Evolutionary conservation across 2,329 filamentous ascomycete genomes (phyloP).

Genomic region (Leptosphaerulina australis): DNA sequence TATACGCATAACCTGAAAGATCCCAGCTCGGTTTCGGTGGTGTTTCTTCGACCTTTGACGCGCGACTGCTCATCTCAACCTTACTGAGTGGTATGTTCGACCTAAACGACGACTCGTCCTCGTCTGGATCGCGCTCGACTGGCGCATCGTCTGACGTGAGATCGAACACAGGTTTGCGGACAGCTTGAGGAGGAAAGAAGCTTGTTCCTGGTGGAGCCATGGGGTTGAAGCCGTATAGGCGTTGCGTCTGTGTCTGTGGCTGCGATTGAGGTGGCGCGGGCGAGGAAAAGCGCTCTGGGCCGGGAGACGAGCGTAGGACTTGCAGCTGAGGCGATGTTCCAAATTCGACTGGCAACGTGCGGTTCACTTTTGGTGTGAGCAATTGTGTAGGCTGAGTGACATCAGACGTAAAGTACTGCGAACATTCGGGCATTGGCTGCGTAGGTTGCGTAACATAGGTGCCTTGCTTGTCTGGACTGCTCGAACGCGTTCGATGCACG

Average conservation of each 20-base stretch:
- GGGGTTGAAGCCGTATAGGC: conserved; percentile 65
- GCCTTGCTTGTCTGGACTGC: conserved; percentile 58
- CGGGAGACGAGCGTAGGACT: conserved; percentile 87
- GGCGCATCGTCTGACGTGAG: conserved; percentile 55
- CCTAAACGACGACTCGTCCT: conserved; percentile 48
- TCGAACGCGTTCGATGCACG: conserved; percentile 28
- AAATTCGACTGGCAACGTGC: conserved; percentile 27
- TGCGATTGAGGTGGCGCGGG: conserved; percentile 37
- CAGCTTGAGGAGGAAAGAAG: conserved; percentile 58
- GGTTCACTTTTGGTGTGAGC: conserved; percentile 51
- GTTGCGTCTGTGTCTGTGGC: conserved; percentile 67
- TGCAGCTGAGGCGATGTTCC: conserved; percentile 63
- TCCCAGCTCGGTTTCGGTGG: conserved; percentile 42
- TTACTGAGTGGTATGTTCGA: conserved; percentile 67
- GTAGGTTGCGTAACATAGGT: conserved; percentile 55
- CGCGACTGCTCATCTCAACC: conserved; percentile 49
- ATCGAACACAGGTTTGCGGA: conserved; percentile 49
- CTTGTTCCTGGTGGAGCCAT: conserved; percentile 81
- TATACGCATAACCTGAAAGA: conserved; percentile 36
- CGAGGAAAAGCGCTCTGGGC: conserved; percentile 51
- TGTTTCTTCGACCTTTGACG: conserved; percentile 41
- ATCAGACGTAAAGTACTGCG: conserved; percentile 38
- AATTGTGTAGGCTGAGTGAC: conserved; percentile 67
- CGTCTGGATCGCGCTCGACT: conserved; percentile 56
- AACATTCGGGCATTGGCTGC: conserved; percentile 35